A percentile compares a stretch with the other conserved stretches of the same genome.
Evolutionary conservation across 139 green algal species (phyloP).

Genomic region (Mychonastes homosphaera): DNA sequence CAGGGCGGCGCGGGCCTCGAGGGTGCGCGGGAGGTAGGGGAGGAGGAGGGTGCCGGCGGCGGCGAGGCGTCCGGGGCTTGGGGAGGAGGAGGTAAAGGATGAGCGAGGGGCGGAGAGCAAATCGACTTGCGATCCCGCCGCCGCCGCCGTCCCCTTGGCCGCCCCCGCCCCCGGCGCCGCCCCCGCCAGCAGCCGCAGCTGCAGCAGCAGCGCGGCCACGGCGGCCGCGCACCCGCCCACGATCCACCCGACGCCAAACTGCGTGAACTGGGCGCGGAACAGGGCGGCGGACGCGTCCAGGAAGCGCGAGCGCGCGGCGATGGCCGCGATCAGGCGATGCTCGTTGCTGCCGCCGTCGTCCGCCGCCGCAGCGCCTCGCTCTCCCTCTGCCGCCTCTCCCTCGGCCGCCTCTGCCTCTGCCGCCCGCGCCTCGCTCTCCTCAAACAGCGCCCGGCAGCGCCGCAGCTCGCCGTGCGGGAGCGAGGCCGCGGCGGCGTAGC

Average conservation of each 20-base stretch:
- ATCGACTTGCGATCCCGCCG: neutral
- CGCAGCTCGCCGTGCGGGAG: slow-evolving; percentile 32
- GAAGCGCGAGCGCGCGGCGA: slow-evolving; percentile 19
- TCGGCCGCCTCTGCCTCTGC: slow-evolving; percentile 2
- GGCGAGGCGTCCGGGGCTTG: neutral
- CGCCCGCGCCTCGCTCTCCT: neutral
- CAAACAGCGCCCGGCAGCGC: slow-evolving; percentile 17
- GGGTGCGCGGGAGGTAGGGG: slow-evolving; percentile 26
- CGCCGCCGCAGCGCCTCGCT: neutral
- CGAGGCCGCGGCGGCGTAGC: slow-evolving; percentile 37
- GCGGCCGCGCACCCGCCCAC: slow-evolving; percentile 36
- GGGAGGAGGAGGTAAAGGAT: neutral
- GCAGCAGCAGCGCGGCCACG: slow-evolving; percentile 23
- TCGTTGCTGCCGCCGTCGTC: slow-evolving; percentile 5
- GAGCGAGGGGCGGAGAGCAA: neutral
- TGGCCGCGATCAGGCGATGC: neutral
- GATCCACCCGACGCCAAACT: slow-evolving; percentile 49
- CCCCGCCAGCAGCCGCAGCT: no score
- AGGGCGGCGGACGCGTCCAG: slow-evolving; percentile 39
- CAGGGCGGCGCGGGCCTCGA: neutral
- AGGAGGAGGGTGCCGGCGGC: slow-evolving; percentile 18
- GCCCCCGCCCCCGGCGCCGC: no score
- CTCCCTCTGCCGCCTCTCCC: neutral
- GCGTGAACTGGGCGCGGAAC: slow-evolving; percentile 58
- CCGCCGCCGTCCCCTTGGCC: no score